Evolutionary conservation across 805 yeast species (phyloP), one percentile per base, ranked within the genome.

Genomic region (Tetrapisispora iriomotensis): DNA sequence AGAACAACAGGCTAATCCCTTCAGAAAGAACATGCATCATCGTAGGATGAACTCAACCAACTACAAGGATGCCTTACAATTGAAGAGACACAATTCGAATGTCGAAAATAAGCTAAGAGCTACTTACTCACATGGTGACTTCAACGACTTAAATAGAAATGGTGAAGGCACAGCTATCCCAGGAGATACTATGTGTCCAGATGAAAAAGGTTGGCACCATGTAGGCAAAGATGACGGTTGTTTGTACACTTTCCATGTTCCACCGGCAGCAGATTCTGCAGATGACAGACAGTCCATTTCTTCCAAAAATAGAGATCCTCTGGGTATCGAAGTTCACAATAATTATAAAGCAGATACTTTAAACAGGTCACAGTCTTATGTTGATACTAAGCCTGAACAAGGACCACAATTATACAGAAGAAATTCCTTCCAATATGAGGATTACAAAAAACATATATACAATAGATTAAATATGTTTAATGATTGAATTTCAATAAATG

Each of bases 391-490:
- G 15, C 6, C 12, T 9, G n/a, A 17, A 9, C 12, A 8, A 6
- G 36, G 24, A 41, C 32, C 29, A n/a, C 8, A 36, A 38, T 3
- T 18, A 35, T 5, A 30, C 15, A 25, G 44, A 45, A 21, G 27
- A 39, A 14, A 37, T 5, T 55, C 60, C 10, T 52, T 58, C 24
- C 50, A 49, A 34, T 51, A 37, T 34, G 63, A 58, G 36, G 63
- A 58, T 36, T 57, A 46, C 44, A 58, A 57, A 41, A 57, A 56
- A 38, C 60, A 56, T 39, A 47, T 50, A 6, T 56, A 59, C 39
- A 48, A 56, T 30, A 41, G 51, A 17, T 34, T 53, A 28, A 55
- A 54, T 37, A 44, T 56, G 47, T 58, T 58, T 35, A 51, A 48
- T 8, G 39, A 39, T 12, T 39, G 14, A 33, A 23, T 5, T 6